Percentiles rank a stretch among this genome's conserved stretches.
These are phyloP conservation scores for Verticillium isaacii DNA, from an alignment of 2,329 filamentous ascomycete species.

Conservation along the genomic window DNA sequence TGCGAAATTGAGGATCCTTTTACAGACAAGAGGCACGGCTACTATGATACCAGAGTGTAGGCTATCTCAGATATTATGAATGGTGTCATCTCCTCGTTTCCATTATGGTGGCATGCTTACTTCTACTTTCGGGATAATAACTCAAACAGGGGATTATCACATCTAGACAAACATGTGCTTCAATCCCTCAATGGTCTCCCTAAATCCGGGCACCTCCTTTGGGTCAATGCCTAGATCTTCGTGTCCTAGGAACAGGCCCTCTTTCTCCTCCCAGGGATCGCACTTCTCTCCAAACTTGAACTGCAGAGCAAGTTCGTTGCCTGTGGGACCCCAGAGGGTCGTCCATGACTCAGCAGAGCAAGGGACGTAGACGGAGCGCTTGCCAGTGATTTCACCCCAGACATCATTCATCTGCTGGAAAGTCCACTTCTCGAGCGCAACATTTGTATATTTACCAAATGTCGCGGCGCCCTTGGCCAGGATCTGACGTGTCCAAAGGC, in stretches of 20 bases:
- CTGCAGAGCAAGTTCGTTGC: conserved; percentile 16
- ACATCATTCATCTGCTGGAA: conserved; percentile 16
- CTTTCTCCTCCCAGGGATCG: conserved; percentile 15
- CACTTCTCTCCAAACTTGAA: conserved; percentile 17
- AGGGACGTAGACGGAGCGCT: conserved; percentile 13
- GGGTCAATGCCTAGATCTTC: conserved; percentile 14
- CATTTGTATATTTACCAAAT: conserved; percentile 16
- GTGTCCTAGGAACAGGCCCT: conserved; percentile 9
- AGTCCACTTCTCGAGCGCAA: conserved; percentile 17
- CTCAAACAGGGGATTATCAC: no score
- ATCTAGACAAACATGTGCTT: conserved; percentile 7
- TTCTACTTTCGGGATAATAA: no score
- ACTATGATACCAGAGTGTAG: no score
- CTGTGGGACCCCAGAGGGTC: conserved; percentile 14
- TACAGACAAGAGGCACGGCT: no score
- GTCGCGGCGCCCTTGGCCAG: conserved; percentile 10
- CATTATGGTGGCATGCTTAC: no score
- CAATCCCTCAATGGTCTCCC: conserved; percentile 10
- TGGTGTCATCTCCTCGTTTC: no score
- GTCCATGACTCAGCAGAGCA: conserved; percentile 13
- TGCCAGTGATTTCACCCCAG: conserved; percentile 18
- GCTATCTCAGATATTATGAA: no score
- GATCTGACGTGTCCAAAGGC: conserved; percentile 18
- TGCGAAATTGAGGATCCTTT: no score
- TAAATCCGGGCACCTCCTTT: conserved; percentile 16